Evolutionary conservation across 2,329 filamentous ascomycete genomes (phyloP).

Genomic region (Aspergillus hortae): DNA sequence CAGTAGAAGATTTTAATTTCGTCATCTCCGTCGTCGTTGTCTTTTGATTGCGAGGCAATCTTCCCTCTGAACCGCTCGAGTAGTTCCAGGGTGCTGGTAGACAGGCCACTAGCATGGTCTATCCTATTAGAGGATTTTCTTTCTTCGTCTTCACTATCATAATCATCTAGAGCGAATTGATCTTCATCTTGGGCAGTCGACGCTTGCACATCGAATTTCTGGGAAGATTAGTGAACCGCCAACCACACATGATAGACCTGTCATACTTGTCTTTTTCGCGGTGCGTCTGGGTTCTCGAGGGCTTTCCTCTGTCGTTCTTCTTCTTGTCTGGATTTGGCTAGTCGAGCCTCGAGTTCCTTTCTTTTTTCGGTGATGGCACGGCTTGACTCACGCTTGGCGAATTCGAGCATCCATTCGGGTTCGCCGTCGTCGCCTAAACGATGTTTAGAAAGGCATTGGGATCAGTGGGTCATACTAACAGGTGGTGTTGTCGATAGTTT

Average conservation of each 20-base stretch:
- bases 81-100: conserved; percentile 70
- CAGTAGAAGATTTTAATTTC: conserved; percentile 87
- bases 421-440: conserved; percentile 61
- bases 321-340: conserved; percentile 60
- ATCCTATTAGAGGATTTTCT: conserved; percentile 24
- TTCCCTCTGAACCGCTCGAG: conserved; percentile 63
- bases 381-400: conserved; percentile 66
- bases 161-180: conserved; percentile 73
- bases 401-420: conserved; percentile 79
- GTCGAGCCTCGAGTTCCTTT: conserved; percentile 69
- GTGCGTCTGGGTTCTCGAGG: conserved; percentile 46
- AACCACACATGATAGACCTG: background rate
- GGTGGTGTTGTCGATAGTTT: conserved; percentile 47
- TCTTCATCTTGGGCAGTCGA: conserved; percentile 52
- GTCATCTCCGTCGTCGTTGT: conserved; percentile 51
- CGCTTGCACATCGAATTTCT: conserved; percentile 27
- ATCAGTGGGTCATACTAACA: conserved; percentile 24
- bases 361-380: conserved; percentile 63
- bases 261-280: conserved; percentile 44
- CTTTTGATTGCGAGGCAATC: conserved; percentile 22
- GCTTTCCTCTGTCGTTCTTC: conserved; percentile 59
- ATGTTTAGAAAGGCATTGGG: too few species aligned
- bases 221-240: background rate
- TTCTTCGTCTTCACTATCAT: conserved; percentile 60
- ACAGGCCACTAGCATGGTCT: conserved; percentile 51